Evolutionary conservation across 768 basidiomycete genomes (phyloP), one percentile per base, ranked within the genome.

Genomic region (Podaxis sp.): DNA sequence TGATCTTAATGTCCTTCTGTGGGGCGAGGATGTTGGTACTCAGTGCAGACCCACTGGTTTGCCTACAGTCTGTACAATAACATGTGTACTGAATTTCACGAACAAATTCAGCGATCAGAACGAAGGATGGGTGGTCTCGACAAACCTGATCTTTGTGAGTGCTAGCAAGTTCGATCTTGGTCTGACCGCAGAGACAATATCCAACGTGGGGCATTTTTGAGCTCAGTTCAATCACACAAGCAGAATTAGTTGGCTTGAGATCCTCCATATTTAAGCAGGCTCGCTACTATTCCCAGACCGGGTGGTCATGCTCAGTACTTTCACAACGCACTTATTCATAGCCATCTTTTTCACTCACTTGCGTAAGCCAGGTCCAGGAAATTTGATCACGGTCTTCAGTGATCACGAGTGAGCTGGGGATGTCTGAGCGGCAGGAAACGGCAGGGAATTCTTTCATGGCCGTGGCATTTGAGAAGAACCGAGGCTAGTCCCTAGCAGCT

Each of bases 21-120:
- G 72, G 71, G 4, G 70, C 74, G 26, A 77, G 72, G 63, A 78
- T 65, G 67, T 76, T 77, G 66, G 76, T 76, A 68, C 74, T 75
- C 69, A 74, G 77, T 2, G 75, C 75, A 56, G 74, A 75, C 15
- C 77, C 77, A 56, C 73, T 75, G 39, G 75, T 75, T 53, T 75
- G 71, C 51, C 70, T 70, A 68, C 77, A 78, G 63, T 77, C 77
- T 28, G 60, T 63, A 69, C 77, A 78, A 67, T 78, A 76, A 63
- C 77, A 78, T 30, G 74, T 40, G 52, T 75, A 69, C 75, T 77
- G 8, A 28, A 44, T 33, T n/a, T 33, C 38, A 51, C 30, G 8
- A 56, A 22, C 48, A 15, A 26, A 33, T 33, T 17, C n/a, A 6
- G 4, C 33, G 2, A 36, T 24, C 28, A 33, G 15, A 30, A 24